Percentiles rank a stretch among this genome's conserved stretches.
These are phyloP conservation scores for Aspergillus arachidicola DNA, from an alignment of 2,329 filamentous ascomycete genomes.

Conservation along the genomic window DNA sequence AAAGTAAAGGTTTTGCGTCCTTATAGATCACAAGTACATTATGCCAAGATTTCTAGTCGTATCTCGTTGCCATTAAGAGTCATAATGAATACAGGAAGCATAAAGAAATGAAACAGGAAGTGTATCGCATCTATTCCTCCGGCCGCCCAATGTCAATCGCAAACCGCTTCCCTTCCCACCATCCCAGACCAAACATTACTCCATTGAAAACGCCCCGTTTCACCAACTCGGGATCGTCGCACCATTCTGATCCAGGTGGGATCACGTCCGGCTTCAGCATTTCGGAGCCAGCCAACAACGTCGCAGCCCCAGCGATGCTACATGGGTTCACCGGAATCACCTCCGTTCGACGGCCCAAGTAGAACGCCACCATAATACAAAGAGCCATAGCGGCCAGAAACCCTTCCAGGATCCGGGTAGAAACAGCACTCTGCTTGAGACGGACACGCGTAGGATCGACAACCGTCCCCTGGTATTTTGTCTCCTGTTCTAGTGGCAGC, in stretches of 20 bases:
- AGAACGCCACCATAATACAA: slow-evolving; percentile 16
- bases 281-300: slow-evolving; percentile 24
- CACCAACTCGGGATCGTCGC: slow-evolving; percentile 16
- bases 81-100: background rate
- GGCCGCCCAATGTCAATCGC: slow-evolving; percentile 2
- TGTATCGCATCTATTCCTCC: background rate
- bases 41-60: background rate
- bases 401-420: slow-evolving; percentile 24
- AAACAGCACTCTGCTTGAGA: slow-evolving; percentile 25
- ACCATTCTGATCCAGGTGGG: slow-evolving; percentile 23
- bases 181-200: slow-evolving; percentile 15
- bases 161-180: slow-evolving; percentile 12
- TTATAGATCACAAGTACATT: background rate
- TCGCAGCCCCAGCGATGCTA: slow-evolving; percentile 29
- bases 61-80: background rate
- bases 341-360: slow-evolving; percentile 18
- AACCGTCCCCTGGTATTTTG: slow-evolving; percentile 8
- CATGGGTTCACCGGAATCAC: slow-evolving; percentile 29
- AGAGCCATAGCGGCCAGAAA: slow-evolving; percentile 24
- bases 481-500: background rate
- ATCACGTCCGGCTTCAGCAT: slow-evolving; percentile 16
- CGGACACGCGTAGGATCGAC: slow-evolving; percentile 8
- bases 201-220: slow-evolving; percentile 13
- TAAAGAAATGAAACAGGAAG: background rate
- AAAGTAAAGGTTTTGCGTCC: background rate